Percentiles rank a stretch among this genome's conserved stretches.
Evolutionary conservation across 305 asterid species (phyloP).

Genomic region (Fraxinus nigra): DNA sequence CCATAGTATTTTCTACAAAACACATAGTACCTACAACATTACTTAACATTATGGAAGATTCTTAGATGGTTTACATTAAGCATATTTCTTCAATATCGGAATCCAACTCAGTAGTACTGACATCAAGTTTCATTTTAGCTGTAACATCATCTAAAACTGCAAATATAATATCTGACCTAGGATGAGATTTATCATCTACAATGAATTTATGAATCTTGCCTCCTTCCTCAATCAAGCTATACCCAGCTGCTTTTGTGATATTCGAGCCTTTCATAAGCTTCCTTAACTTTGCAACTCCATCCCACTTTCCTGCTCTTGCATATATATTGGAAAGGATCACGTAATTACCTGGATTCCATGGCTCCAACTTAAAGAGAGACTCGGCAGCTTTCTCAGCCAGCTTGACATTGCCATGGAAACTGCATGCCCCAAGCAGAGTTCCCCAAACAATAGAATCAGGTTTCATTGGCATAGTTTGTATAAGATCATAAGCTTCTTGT

Average conservation of each 20-base stretch:
- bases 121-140: slow-evolving; percentile 41
- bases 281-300: slow-evolving; percentile 67
- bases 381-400: slow-evolving; percentile 73
- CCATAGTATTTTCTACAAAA: too few species aligned
- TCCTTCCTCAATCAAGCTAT: slow-evolving; percentile 82
- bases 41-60: background rate
- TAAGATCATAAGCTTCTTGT: slow-evolving; percentile 66
- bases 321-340: slow-evolving; percentile 83
- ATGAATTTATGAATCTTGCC: slow-evolving; percentile 66
- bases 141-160: slow-evolving; percentile 43
- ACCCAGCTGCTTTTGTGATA: slow-evolving; percentile 68
- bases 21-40: too few species aligned
- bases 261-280: slow-evolving; percentile 68
- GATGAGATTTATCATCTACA: slow-evolving; percentile 74
- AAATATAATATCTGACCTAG: slow-evolving; percentile 46
- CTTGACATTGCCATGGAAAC: slow-evolving; percentile 73
- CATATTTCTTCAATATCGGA: slow-evolving; percentile 36
- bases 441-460: slow-evolving; percentile 94
- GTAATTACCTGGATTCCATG: slow-evolving; percentile 79
- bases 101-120: slow-evolving; percentile 28
- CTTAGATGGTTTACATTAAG: slow-evolving; percentile 17
- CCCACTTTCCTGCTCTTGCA: slow-evolving; percentile 64
- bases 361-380: slow-evolving; percentile 59
- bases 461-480: slow-evolving; percentile 68
- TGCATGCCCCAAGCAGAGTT: slow-evolving; percentile 80